phyloP scores from a whole-genome alignment of 2,329 filamentous ascomycete genomes.

The Ceratocystis variospora region DNA sequence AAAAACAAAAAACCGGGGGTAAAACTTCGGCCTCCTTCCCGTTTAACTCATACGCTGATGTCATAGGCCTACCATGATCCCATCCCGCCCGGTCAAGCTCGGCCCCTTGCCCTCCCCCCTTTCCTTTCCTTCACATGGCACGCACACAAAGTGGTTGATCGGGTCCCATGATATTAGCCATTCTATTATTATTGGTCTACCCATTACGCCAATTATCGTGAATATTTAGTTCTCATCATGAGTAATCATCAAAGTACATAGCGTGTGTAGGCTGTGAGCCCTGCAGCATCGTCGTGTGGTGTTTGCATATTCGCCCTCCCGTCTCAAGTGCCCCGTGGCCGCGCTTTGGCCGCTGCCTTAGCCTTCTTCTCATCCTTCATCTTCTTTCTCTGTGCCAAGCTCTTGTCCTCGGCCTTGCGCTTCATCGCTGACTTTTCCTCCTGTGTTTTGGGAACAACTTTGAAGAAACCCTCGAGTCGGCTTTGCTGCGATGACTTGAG shows the following conservation, averaged over 20 bases:
- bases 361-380: slow-evolving; percentile 88
- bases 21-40: too few relatives aligned
- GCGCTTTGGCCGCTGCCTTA: slow-evolving; percentile 81
- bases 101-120: neutral
- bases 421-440: slow-evolving; percentile 75
- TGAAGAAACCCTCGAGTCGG: slow-evolving; percentile 92
- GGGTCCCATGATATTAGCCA: too few relatives aligned
- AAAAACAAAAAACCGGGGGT: neutral
- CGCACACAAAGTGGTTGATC: neutral
- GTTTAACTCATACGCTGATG: neutral
- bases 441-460: slow-evolving; percentile 75
- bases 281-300: neutral
- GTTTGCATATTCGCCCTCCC: neutral
- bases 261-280: neutral
- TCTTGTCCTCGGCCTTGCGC: slow-evolving; percentile 84
- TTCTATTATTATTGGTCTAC: too few relatives aligned
- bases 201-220: too few relatives aligned
- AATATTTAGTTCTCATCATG: neutral
- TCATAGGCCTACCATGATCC: neutral
- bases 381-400: slow-evolving; percentile 89
- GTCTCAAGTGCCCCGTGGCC: slow-evolving; percentile 54
- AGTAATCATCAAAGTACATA: neutral
- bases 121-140: neutral
- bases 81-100: neutral
- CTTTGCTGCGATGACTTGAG: slow-evolving; percentile 84